Percentiles rank a stretch among this genome's conserved stretches.
Evolutionary conservation across 208 protist species (phyloP).

Genomic region (Porcisia deanei): DNA sequence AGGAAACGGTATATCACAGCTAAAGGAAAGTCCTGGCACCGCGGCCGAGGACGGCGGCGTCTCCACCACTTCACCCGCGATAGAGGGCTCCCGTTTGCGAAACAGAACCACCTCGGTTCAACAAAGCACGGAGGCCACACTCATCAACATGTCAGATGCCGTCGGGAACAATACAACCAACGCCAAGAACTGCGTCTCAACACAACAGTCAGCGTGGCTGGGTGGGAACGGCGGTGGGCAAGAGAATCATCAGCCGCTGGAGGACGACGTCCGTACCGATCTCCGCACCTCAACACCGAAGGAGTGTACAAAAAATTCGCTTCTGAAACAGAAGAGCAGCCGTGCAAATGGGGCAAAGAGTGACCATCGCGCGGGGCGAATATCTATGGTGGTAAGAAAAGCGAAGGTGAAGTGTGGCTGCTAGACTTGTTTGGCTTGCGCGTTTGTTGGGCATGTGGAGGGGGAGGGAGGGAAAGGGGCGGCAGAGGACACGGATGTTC

Average conservation of each 20-base stretch:
- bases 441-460: neutral
- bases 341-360: neutral
- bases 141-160: slow-evolving; percentile 20
- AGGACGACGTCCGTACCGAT: neutral
- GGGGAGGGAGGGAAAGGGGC: neutral
- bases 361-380: no score
- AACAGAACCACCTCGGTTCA: neutral
- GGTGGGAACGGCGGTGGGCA: neutral
- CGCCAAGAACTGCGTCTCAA: slow-evolving; percentile 1
- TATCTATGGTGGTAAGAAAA: neutral
- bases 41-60: neutral
- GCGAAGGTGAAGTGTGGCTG: slow-evolving; percentile 25
- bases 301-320: neutral
- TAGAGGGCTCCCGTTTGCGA: no score
- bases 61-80: neutral
- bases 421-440: slow-evolving; percentile 30
- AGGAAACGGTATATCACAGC: neutral
- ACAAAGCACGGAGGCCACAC: neutral
- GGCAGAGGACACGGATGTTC: neutral
- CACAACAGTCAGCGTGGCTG: neutral
- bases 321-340: neutral
- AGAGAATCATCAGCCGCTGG: slow-evolving; percentile 31
- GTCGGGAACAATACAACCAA: neutral
- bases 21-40: neutral
- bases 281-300: neutral